Conservation (phyloP, 176 grass and related monocot species). For the Zea luxurians region DNA sequence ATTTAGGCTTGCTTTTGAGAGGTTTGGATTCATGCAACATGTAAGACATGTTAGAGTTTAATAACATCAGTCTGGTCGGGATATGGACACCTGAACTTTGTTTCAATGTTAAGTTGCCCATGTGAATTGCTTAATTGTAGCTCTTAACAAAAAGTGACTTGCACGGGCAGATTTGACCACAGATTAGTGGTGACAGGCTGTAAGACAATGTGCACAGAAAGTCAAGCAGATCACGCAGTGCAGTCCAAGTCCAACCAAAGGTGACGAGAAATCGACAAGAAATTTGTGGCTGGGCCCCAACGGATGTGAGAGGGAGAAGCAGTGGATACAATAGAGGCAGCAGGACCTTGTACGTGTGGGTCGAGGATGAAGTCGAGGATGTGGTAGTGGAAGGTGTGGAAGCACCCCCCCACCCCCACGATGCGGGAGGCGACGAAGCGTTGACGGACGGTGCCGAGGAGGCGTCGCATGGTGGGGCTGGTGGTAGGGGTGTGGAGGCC, state of each 20-base stretch:
- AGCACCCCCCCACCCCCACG: constrained; percentile 53
- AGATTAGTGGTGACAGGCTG: background rate
- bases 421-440: constrained; percentile 54
- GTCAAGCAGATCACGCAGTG: background rate
- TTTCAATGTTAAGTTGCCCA: too few species aligned
- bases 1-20: background rate
- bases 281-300: background rate
- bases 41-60: background rate
- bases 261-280: too few species aligned
- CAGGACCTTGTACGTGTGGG: constrained; percentile 59
- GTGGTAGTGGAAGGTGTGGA: constrained; percentile 78
- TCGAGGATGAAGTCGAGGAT: constrained; percentile 75
- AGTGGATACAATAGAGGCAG: background rate
- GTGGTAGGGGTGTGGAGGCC: too few species aligned
- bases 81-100: background rate
- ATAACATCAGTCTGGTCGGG: background rate
- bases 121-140: too few species aligned
- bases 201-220: background rate
- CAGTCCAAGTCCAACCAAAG: background rate
- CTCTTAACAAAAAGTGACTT: too few species aligned
- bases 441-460: too few species aligned
- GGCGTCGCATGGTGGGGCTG: too few species aligned
- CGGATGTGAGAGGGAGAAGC: background rate
- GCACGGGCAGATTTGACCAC: background rate
- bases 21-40: background rate